Evolutionary conservation across 257 asterid species (phyloP).

Genomic region (Leonotis leonurus): DNA sequence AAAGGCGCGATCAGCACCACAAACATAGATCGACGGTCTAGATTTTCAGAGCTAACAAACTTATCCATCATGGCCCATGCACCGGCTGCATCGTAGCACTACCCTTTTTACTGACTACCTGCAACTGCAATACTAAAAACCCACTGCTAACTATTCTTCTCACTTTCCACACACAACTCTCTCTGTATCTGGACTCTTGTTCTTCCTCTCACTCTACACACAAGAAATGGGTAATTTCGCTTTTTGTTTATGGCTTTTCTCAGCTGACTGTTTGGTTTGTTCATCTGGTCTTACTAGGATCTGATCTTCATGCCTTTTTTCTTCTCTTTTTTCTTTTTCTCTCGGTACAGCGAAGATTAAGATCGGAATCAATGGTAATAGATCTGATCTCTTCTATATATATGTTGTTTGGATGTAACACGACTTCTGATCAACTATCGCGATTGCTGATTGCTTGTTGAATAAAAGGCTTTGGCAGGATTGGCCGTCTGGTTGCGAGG

Average conservation of each 20-base stretch:
- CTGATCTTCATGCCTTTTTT: neutral
- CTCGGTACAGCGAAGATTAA: constrained; percentile 43
- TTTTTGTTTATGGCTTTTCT: neutral
- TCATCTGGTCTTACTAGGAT: neutral
- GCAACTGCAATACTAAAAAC: neutral
- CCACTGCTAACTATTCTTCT: neutral
- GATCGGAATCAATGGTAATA: constrained; percentile 69
- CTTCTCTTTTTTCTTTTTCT: neutral
- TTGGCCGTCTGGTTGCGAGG: constrained; percentile 58
- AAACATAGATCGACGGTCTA: neutral
- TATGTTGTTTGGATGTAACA: neutral
- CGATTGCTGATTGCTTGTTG: neutral
- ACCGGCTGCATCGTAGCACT: neutral
- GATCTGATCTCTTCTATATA: constrained; percentile 6
- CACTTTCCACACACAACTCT: constrained; percentile 3
- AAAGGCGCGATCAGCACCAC: neutral
- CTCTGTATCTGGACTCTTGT: neutral
- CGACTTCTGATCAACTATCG: neutral
- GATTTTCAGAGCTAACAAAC: neutral
- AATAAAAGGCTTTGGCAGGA: constrained; percentile 54
- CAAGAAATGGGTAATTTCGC: constrained; percentile 7
- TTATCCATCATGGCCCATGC: neutral
- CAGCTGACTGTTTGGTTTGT: neutral
- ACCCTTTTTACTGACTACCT: neutral
- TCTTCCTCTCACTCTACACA: constrained; percentile 2